Evolutionary conservation across 2,329 filamentous ascomycete species (phyloP).

Genomic region (Talaromyces sp.): DNA sequence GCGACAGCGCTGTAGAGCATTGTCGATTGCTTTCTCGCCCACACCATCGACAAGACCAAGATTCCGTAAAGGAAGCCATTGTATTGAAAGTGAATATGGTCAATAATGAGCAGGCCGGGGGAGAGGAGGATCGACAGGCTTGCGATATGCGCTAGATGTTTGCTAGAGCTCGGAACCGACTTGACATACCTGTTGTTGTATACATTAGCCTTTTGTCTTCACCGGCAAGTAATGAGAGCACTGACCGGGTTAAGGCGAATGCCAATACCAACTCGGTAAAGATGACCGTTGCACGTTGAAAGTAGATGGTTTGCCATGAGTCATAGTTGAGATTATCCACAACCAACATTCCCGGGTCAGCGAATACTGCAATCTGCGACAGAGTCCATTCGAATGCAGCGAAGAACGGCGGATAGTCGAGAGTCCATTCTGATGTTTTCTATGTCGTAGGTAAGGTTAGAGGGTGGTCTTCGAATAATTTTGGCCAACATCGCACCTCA

Average conservation of each 20-base stretch:
- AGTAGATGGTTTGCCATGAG: constrained; percentile 91
- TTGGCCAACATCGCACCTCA: constrained; percentile 53
- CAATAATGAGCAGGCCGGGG: constrained; percentile 90
- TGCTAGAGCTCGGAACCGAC: constrained; percentile 62
- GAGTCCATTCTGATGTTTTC: constrained; percentile 97
- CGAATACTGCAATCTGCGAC: constrained; percentile 71
- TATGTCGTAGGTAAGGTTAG: constrained; percentile 27
- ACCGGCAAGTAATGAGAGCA: not conserved
- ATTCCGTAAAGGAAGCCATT: constrained; percentile 96
- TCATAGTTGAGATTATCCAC: constrained; percentile 79
- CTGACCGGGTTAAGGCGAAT: constrained; percentile 73
- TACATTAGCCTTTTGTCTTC: constrained; percentile 19
- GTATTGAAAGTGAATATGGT: constrained; percentile 98
- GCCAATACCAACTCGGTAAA: constrained; percentile 77
- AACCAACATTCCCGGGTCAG: constrained; percentile 76
- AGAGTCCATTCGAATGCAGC: constrained; percentile 94
- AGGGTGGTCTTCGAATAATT: not conserved
- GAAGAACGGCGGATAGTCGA: constrained; percentile 98
- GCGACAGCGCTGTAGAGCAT: constrained; percentile 73
- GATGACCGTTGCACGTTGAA: constrained; percentile 86
- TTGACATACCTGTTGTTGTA: constrained; percentile 63
- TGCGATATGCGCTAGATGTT: constrained; percentile 74
- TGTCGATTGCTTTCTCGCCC: constrained; percentile 71
- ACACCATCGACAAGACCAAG: constrained; percentile 77
- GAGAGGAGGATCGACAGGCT: constrained; percentile 87